Evolutionary conservation across 306 rosid genomes (phyloP).

Genomic region (Malus domestica): ASM211411v1 NC_041799.1:3147501-3148000

Average conservation of each 20-base stretch:
- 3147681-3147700: background rate
- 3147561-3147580: slow-evolving; percentile 52
- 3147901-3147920: too few species aligned
- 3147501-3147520: slow-evolving; percentile 25
- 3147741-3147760: background rate
- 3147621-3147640: slow-evolving; percentile 38
- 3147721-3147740: background rate
- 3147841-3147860: background rate
- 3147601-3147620: slow-evolving; percentile 46
- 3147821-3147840: background rate
- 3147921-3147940: too few species aligned
- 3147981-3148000: too few species aligned
- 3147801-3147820: background rate
- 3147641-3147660: slow-evolving; percentile 18
- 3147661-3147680: slow-evolving; percentile 8
- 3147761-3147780: background rate
- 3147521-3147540: slow-evolving; percentile 50
- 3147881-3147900: too few species aligned
- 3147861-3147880: background rate
- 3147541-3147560: slow-evolving; percentile 45
- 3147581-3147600: slow-evolving; percentile 68
- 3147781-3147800: background rate
- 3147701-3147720: background rate
- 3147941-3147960: too few species aligned
- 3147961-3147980: too few species aligned